Evolutionary conservation across 495 filamentous ascomycete genomes (phyloP).

Genomic region (Chaetomium tenue): DNA sequence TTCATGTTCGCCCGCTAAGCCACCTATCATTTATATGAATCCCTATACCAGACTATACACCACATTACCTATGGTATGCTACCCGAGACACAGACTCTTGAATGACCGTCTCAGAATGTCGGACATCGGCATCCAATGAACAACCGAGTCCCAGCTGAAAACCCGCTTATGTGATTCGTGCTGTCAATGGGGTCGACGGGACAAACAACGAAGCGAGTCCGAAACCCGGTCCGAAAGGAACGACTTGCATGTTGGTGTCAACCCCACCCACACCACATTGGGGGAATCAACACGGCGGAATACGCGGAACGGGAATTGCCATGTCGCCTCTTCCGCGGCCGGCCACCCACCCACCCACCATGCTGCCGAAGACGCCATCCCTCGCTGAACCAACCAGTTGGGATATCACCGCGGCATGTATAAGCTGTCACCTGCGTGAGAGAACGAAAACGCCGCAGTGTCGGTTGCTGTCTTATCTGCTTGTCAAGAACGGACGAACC

Average conservation of each 20-base stretch:
- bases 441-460: neutral
- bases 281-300: neutral
- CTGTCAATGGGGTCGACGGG: neutral
- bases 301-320: neutral
- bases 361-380: neutral
- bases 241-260: neutral
- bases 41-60: too few relatives aligned
- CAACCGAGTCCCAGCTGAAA: neutral
- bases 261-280: neutral
- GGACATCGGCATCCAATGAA: constrained; percentile 6
- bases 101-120: neutral
- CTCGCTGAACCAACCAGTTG: too few relatives aligned
- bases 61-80: too few relatives aligned
- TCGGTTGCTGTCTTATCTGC: neutral
- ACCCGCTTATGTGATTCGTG: neutral
- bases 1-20: too few relatives aligned
- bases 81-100: too few relatives aligned
- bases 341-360: too few relatives aligned
- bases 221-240: constrained; percentile 7
- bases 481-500: neutral
- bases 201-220: neutral
- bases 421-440: neutral
- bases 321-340: neutral
- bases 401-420: too few relatives aligned
- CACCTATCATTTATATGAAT: too few relatives aligned